These are phyloP conservation scores for Starmera dryadoides DNA, from an alignment of 805 yeast species.

Conservation along the genomic window DNA sequence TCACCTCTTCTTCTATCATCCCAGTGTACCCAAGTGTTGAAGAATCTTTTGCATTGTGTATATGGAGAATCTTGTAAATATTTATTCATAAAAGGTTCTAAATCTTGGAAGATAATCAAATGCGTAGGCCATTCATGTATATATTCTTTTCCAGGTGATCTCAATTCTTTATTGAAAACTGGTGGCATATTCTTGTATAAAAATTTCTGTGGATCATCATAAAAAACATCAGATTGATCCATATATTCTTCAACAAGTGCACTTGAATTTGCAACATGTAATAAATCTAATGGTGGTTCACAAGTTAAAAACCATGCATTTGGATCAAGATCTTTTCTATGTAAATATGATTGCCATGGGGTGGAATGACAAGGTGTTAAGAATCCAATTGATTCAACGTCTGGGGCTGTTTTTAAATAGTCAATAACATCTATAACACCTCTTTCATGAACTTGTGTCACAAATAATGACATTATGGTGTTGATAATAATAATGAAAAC, in stretches of 20 bases:
- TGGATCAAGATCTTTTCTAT: conserved; percentile 40
- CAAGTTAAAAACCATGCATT: conserved; percentile 79
- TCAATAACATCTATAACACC: conserved; percentile 73
- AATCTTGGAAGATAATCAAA: conserved; percentile 62
- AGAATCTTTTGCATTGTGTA: conserved; percentile 44
- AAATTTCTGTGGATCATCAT: conserved; percentile 55
- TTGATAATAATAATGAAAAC: conserved; percentile 28
- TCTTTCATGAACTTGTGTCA: conserved; percentile 70
- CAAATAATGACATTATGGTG: conserved; percentile 35
- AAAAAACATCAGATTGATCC: conserved; percentile 86
- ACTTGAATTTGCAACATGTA: conserved; percentile 21
- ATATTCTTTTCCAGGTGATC: conserved; percentile 21
- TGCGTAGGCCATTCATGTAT: conserved; percentile 62
- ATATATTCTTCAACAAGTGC: conserved; percentile 40
- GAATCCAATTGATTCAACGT: conserved; percentile 59
- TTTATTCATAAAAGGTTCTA: conserved; percentile 38
- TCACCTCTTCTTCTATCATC: conserved; percentile 77
- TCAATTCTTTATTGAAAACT: conserved; percentile 14
- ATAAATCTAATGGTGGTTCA: conserved; percentile 67
- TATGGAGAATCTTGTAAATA: conserved; percentile 37
- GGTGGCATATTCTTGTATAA: conserved; percentile 47
- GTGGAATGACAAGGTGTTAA: conserved; percentile 96
- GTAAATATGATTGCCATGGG: conserved; percentile 86
- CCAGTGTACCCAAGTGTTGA: conserved; percentile 83
- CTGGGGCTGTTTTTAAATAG: conserved; percentile 34